Percentiles rank a stretch among this genome's conserved stretches.
Evolutionary conservation across 2,329 filamentous ascomycete genomes (phyloP).

Genomic region (Zarea fungicola): DNA sequence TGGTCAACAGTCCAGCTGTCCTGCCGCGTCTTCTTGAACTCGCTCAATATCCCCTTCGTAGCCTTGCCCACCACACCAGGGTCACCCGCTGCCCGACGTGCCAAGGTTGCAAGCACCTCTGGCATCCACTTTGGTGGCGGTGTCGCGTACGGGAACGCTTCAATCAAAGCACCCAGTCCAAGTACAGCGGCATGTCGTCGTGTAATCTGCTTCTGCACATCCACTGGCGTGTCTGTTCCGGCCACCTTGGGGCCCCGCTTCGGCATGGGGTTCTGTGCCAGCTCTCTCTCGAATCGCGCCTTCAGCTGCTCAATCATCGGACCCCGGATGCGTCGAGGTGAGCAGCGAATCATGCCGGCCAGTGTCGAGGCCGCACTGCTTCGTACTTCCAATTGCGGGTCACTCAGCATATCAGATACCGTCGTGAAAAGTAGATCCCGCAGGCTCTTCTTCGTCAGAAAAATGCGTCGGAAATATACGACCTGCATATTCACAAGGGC

Average conservation of each 20-base stretch:
- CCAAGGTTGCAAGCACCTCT: slow-evolving; percentile 80
- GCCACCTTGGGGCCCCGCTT: slow-evolving; percentile 57
- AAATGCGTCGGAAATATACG: slow-evolving; percentile 93
- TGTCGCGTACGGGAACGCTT: slow-evolving; percentile 97
- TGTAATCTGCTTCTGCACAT: slow-evolving; percentile 71
- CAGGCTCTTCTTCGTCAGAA: slow-evolving; percentile 71
- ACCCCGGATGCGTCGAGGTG: slow-evolving; percentile 71
- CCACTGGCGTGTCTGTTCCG: slow-evolving; percentile 64
- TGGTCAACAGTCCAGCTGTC: slow-evolving; percentile 98
- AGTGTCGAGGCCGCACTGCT: slow-evolving; percentile 88
- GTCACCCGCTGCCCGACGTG: slow-evolving; percentile 79
- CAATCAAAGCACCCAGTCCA: slow-evolving; percentile 82
- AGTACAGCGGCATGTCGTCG: slow-evolving; percentile 85
- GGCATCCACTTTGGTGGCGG: slow-evolving; percentile 93
- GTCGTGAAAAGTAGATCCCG: slow-evolving; percentile 80
- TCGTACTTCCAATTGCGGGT: slow-evolving; percentile 88
- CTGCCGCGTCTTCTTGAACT: slow-evolving; percentile 99
- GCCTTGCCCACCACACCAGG: slow-evolving; percentile 91
- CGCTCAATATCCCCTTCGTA: slow-evolving; percentile 86
- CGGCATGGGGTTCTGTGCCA: slow-evolving; percentile 82
- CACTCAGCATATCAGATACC: slow-evolving; percentile 92
- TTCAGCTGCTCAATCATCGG: slow-evolving; percentile 72
- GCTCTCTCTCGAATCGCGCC: slow-evolving; percentile 68
- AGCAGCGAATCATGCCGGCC: slow-evolving; percentile 97
- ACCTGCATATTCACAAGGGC: slow-evolving; percentile 98